Conservation (phyloP, 2,329 filamentous ascomycete species). For the Nemania sp. region DNA sequence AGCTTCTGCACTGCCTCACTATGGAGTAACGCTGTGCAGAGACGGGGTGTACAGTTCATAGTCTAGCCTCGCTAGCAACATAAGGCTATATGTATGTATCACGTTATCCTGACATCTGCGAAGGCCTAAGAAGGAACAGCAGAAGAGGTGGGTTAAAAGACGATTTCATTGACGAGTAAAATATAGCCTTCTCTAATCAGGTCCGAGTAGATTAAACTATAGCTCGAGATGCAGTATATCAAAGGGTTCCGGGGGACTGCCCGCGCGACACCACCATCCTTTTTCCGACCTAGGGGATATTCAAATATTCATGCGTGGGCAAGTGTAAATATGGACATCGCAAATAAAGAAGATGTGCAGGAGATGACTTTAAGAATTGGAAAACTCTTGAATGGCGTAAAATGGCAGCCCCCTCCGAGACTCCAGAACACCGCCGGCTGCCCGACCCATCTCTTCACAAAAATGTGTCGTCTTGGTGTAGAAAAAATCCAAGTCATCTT, state of each 20-base stretch:
- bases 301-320: slow-evolving; percentile 37
- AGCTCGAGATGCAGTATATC: slow-evolving; percentile 31
- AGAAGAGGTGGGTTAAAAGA: slow-evolving; percentile 1
- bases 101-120: slow-evolving; percentile 2
- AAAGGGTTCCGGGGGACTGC: slow-evolving; percentile 21
- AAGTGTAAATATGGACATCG: slow-evolving; percentile 42
- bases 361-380: slow-evolving; percentile 37
- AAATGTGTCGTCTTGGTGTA: slow-evolving; percentile 46
- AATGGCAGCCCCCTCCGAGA: slow-evolving; percentile 43
- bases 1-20: slow-evolving; percentile 4
- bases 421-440: slow-evolving; percentile 50
- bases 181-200: slow-evolving; percentile 37
- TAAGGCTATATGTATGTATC: slow-evolving; percentile 10
- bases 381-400: slow-evolving; percentile 43
- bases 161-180: slow-evolving; percentile 33
- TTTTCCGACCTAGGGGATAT: slow-evolving; percentile 40
- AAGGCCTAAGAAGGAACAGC: background rate
- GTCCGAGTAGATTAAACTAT: slow-evolving; percentile 32
- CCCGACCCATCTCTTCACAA: slow-evolving; percentile 46
- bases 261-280: slow-evolving; percentile 34
- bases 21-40: background rate
- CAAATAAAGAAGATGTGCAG: slow-evolving; percentile 37
- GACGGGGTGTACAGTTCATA: background rate
- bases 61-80: background rate
- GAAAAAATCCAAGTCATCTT: slow-evolving; percentile 48